A percentile compares a stretch with the other conserved stretches of the same genome.
Conservation (phyloP, 768 basidiomycete genomes). For the Hericium coralloides region DNA sequence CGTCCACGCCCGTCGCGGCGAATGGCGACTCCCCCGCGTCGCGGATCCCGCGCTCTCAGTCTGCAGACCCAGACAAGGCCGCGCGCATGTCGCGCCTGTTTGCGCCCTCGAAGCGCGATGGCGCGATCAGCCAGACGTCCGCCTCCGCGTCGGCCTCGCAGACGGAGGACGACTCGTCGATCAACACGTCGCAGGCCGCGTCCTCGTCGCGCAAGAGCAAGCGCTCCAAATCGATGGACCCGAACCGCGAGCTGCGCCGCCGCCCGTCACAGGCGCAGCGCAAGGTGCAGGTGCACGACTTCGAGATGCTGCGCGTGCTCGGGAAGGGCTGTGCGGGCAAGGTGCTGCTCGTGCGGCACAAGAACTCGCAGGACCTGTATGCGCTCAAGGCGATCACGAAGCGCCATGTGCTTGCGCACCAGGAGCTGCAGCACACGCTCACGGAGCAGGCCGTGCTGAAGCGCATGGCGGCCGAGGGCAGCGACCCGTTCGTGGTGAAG, state of each 20-base stretch:
- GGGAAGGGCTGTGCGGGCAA: slow-evolving; percentile 98
- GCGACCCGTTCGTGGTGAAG: slow-evolving; percentile 92
- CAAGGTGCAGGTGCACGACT: slow-evolving; percentile 82
- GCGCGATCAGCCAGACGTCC: slow-evolving; percentile 27
- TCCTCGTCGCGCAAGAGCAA: slow-evolving; percentile 33
- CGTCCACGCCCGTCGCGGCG: slow-evolving; percentile 14
- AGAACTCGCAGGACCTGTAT: slow-evolving; percentile 60
- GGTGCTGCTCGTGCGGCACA: slow-evolving; percentile 84
- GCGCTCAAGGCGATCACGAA: slow-evolving; percentile 98
- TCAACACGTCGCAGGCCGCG: slow-evolving; percentile 42
- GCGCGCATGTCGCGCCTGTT: slow-evolving; percentile 51
- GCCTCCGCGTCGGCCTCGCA: slow-evolving; percentile 39
- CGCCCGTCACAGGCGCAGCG: slow-evolving; percentile 25
- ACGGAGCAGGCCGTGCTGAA: slow-evolving; percentile 95
- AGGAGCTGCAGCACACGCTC: slow-evolving; percentile 92
- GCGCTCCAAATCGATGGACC: slow-evolving; percentile 39
- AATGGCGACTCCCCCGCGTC: slow-evolving; percentile 16
- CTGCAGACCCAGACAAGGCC: slow-evolving; percentile 65
- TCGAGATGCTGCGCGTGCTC: slow-evolving; percentile 94
- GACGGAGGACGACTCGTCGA: slow-evolving; percentile 61
- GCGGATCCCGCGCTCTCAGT: slow-evolving; percentile 70
- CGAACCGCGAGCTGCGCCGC: slow-evolving; percentile 37
- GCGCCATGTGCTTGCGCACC: slow-evolving; percentile 91
- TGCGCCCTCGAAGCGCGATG: slow-evolving; percentile 30
- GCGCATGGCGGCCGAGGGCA: slow-evolving; percentile 81